A percentile compares a stretch with the other conserved stretches of the same genome.
phyloP scores from a whole-genome alignment of 495 filamentous ascomycete genomes.

The Aspergillus sclerotioniger region DNA sequence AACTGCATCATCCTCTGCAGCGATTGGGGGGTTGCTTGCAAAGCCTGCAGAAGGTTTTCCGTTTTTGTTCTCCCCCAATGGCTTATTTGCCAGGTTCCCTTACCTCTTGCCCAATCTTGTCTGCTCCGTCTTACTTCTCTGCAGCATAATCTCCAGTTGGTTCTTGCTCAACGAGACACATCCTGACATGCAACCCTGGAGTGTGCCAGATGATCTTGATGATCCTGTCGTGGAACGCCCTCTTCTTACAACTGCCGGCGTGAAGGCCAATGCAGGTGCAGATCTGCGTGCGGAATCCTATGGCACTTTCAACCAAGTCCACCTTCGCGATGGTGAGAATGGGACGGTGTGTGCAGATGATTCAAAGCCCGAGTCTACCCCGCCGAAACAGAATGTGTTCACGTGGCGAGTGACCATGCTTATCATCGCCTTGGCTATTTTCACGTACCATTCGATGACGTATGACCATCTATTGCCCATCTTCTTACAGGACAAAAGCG shows the following conservation, averaged over 20 bases:
- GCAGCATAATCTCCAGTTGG: conserved; percentile 72
- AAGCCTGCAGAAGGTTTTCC: conserved; percentile 70
- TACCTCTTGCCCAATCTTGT: conserved; percentile 80
- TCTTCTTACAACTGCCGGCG: conserved; percentile 67
- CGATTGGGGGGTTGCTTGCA: conserved; percentile 76
- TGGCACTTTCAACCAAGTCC: conserved; percentile 67
- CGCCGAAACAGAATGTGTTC: conserved; percentile 52
- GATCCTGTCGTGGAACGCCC: conserved; percentile 63
- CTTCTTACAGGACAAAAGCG: conserved; percentile 70
- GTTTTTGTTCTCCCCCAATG: conserved; percentile 56
- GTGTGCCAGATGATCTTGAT: conserved; percentile 43
- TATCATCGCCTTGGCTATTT: conserved; percentile 71
- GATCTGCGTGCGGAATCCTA: conserved; percentile 75
- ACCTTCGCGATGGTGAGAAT: conserved; percentile 45
- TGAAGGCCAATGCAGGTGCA: conserved; percentile 65
- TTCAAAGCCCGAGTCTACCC: conserved; percentile 30
- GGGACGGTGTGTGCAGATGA: conserved; percentile 52
- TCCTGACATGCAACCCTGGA: conserved; percentile 69
- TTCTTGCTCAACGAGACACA: conserved; percentile 77
- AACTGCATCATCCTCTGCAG: conserved; percentile 26
- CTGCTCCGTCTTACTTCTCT: conserved; percentile 66
- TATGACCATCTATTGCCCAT: conserved; percentile 83
- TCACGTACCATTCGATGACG: conserved; percentile 86
- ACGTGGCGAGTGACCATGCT: conserved; percentile 66
- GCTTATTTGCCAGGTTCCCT: conserved; percentile 72